These are phyloP conservation scores for Suillus cothurnatus DNA, from an alignment of 768 basidiomycete genomes.

Conservation along the genomic window DNA sequence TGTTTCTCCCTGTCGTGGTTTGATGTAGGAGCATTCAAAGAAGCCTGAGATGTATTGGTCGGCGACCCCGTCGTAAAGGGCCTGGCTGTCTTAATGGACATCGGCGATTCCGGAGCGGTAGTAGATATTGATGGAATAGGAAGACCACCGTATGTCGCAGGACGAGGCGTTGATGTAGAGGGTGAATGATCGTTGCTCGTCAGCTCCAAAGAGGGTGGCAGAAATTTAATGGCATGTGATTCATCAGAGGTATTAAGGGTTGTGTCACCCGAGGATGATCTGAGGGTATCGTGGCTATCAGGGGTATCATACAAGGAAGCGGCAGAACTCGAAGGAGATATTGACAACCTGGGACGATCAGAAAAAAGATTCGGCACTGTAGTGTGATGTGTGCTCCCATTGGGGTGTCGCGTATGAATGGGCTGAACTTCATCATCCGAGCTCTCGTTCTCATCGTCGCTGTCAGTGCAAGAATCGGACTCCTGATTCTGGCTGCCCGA, in stretches of 20 bases:
- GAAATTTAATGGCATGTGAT: constrained; percentile 23
- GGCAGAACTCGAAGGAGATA: constrained; percentile 33
- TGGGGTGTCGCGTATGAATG: background rate
- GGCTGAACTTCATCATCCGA: background rate
- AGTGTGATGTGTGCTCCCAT: background rate
- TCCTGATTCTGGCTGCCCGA: constrained; percentile 21
- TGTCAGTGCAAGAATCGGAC: constrained; percentile 34
- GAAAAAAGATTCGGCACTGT: background rate
- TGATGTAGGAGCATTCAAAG: constrained; percentile 33
- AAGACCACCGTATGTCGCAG: constrained; percentile 40
- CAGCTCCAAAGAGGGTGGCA: constrained; percentile 33
- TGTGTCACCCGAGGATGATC: constrained; percentile 14
- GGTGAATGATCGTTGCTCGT: constrained; percentile 24
- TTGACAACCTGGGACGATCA: background rate
- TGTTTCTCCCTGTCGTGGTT: constrained; percentile 24
- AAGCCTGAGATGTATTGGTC: constrained; percentile 23
- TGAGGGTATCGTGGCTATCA: constrained; percentile 26
- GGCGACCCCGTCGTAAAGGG: constrained; percentile 15
- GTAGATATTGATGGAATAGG: constrained; percentile 60
- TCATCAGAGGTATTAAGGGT: constrained; percentile 26
- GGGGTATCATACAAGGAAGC: constrained; percentile 41
- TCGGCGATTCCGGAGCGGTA: constrained; percentile 45
- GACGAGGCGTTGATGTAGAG: constrained; percentile 18
- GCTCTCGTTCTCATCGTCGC: constrained; percentile 33
- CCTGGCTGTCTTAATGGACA: constrained; percentile 22